Conservation (phyloP, 192 early-diverging fungal genomes). For the Backusella westeae region DNA sequence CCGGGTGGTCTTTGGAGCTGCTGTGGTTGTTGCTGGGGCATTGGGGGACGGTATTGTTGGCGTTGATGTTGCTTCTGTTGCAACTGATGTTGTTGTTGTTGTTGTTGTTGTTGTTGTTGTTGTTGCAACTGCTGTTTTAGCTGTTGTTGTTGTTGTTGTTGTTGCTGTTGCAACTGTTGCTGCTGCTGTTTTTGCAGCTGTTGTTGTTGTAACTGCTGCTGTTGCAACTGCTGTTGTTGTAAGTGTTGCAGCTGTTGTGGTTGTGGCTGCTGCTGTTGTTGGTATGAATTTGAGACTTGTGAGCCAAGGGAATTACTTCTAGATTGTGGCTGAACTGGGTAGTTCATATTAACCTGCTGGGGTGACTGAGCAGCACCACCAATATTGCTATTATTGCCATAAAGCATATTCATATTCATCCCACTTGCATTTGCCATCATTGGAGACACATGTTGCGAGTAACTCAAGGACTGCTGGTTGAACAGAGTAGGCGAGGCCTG, state of each 20-base stretch:
- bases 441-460: neutral
- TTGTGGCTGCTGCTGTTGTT: neutral
- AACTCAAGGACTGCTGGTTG: neutral
- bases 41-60: neutral
- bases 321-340: neutral
- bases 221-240: neutral
- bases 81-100: neutral
- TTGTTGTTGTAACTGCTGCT: neutral
- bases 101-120: neutral
- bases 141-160: neutral
- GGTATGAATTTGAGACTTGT: neutral
- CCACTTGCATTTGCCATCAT: neutral
- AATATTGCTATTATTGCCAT: neutral
- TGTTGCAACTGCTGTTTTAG: neutral
- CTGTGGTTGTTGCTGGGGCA: neutral
- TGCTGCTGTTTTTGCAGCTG: neutral
- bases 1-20: neutral
- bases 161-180: neutral
- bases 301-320: conserved; percentile 1
- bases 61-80: neutral
- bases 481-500: neutral
- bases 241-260: neutral
- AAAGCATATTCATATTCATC: neutral
- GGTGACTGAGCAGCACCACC: neutral
- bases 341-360: neutral